Evolutionary conservation across 257 asterid species (phyloP).

Genomic region (Henckelia pumila): DNA sequence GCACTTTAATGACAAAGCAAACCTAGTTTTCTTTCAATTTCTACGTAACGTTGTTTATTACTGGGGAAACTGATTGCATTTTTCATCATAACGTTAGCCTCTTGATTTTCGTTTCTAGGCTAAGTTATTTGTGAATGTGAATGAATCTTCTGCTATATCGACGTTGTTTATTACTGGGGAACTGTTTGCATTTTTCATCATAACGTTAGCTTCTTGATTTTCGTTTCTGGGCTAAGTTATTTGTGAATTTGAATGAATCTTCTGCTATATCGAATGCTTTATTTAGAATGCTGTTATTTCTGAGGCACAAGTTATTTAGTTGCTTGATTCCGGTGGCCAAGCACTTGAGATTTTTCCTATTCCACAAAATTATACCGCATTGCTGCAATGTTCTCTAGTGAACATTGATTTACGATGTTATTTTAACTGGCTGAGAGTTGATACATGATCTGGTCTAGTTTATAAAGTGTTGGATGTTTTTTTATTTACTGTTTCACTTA

Average conservation of each 20-base stretch:
- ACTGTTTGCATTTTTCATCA: background rate
- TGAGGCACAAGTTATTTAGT: background rate
- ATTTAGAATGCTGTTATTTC: conserved; percentile 14
- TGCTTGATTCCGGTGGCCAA: conserved; percentile 12
- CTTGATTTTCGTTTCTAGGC: no score
- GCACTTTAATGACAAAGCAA: no score
- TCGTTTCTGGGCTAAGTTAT: conserved; percentile 11
- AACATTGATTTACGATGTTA: background rate
- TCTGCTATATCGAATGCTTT: background rate
- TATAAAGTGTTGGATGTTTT: conserved; percentile 15
- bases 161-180: background rate
- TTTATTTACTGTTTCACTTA: conserved; percentile 20
- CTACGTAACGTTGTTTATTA: no score
- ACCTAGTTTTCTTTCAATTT: no score
- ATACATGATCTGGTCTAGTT: conserved; percentile 5
- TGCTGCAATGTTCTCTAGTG: background rate
- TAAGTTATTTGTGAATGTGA: no score
- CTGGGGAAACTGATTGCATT: no score
- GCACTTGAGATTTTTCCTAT: background rate
- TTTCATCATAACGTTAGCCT: no score
- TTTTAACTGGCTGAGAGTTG: background rate
- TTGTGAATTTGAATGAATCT: conserved; percentile 9
- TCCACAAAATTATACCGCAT: no score
- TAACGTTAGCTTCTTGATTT: background rate
- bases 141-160: no score